Percentiles rank a stretch among this genome's conserved stretches.
Conservation (phyloP, 2,329 filamentous ascomycete genomes). For the Pseudopyrenochaeta lycopersici region DNA sequence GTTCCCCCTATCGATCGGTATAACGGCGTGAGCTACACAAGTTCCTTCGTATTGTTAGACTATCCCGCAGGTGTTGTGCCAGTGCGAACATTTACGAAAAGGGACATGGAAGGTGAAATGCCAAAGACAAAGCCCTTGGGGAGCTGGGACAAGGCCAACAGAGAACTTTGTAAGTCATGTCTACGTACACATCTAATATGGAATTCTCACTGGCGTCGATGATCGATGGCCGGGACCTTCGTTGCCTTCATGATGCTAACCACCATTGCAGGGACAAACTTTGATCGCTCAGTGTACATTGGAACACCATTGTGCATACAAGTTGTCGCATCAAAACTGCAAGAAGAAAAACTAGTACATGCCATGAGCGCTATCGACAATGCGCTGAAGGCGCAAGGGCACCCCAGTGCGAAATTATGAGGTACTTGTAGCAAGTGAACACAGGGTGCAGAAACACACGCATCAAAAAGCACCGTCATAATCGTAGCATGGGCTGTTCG, state of each 20-base stretch:
- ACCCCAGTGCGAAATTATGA: constrained; percentile 22
- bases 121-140: constrained; percentile 51
- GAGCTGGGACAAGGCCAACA: constrained; percentile 69
- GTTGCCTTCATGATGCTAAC: constrained; percentile 4
- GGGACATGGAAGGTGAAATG: constrained; percentile 62
- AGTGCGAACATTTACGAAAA: constrained; percentile 58
- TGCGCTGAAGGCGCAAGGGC: constrained; percentile 42
- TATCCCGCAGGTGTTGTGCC: constrained; percentile 68
- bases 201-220: no score
- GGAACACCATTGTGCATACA: constrained; percentile 65
- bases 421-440: no score
- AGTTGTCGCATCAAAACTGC: constrained; percentile 63
- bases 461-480: no score
- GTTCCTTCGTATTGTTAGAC: constrained; percentile 68
- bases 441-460: no score
- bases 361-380: constrained; percentile 64
- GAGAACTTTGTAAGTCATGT: constrained; percentile 60
- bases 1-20: constrained; percentile 69
- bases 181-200: no score
- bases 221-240: no score
- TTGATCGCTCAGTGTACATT: constrained; percentile 64
- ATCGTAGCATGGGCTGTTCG: no score
- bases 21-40: constrained; percentile 70
- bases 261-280: constrained; percentile 49
- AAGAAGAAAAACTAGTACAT: constrained; percentile 62